Evolutionary conservation across 768 basidiomycete species (phyloP).

Genomic region (Pulveroboletus sp.): DNA sequence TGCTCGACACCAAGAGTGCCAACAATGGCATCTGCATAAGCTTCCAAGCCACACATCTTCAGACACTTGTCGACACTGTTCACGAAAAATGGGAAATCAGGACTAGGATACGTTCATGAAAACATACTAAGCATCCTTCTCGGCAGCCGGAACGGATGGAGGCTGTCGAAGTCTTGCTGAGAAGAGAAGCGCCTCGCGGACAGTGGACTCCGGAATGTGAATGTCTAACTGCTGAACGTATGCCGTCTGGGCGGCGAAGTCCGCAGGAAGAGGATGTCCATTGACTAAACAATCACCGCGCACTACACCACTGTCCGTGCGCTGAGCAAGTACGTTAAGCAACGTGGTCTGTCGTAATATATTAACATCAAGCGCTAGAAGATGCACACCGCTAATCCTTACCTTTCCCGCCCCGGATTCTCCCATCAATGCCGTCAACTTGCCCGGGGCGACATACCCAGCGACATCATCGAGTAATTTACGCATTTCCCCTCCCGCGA

Average conservation of each 20-base stretch:
- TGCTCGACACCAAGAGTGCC: slow-evolving; percentile 50
- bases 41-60: slow-evolving; percentile 63
- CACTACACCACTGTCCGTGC: slow-evolving; percentile 45
- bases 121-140: slow-evolving; percentile 78
- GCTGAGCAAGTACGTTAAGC: slow-evolving; percentile 53
- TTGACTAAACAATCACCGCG: slow-evolving; percentile 53
- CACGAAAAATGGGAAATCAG: not conserved
- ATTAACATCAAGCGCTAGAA: not conserved
- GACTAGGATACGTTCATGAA: not conserved
- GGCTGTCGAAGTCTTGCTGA: slow-evolving; percentile 81
- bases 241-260: slow-evolving; percentile 60
- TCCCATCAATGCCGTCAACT: slow-evolving; percentile 50
- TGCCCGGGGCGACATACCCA: slow-evolving; percentile 50
- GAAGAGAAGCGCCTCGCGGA: slow-evolving; percentile 76
- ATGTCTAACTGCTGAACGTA: slow-evolving; percentile 72
- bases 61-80: slow-evolving; percentile 52
- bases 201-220: slow-evolving; percentile 70
- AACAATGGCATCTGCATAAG: slow-evolving; percentile 59
- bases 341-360: slow-evolving; percentile 45
- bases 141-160: slow-evolving; percentile 50
- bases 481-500: slow-evolving; percentile 34
- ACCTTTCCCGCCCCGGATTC: slow-evolving; percentile 34
- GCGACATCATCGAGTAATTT: slow-evolving; percentile 43
- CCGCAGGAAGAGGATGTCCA: slow-evolving; percentile 45
- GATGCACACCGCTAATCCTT: not conserved